A percentile compares a stretch with the other conserved stretches of the same genome.
phyloP scores from a whole-genome alignment of 176 grass and related monocot species.

The Urochloa ruziziensis region DNA sequence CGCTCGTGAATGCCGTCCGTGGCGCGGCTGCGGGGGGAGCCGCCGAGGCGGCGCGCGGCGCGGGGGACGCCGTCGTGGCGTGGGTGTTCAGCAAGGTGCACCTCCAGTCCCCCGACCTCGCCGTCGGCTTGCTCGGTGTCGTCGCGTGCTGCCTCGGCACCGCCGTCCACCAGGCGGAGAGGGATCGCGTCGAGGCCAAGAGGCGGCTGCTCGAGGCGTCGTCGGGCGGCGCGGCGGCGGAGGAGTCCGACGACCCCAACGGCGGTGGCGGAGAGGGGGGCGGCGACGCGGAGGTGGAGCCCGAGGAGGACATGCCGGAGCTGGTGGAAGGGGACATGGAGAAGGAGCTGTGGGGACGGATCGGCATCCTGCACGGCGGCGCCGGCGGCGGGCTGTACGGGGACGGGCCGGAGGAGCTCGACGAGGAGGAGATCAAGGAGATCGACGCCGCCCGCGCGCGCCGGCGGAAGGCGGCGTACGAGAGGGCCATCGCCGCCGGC shows the following conservation, averaged over 20 bases:
- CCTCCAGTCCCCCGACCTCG: constrained; percentile 50
- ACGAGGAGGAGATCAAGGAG: constrained; percentile 9
- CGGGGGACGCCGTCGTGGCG: constrained; percentile 48
- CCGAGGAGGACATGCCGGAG: constrained; percentile 27
- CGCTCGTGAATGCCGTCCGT: constrained; percentile 44
- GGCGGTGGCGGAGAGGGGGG: no score
- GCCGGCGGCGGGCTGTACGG: not conserved
- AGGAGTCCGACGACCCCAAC: no score
- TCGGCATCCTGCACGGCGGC: constrained; percentile 52
- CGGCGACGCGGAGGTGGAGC: not conserved
- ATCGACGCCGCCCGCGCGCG: constrained; percentile 1
- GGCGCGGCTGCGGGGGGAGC: constrained; percentile 36
- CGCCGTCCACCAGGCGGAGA: constrained; percentile 33
- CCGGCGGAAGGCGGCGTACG: constrained; percentile 53
- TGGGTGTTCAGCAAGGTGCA: constrained; percentile 53
- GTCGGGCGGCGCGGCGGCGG: not conserved
- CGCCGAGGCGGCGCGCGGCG: constrained; percentile 31
- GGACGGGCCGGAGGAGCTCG: not conserved
- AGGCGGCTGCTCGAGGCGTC: not conserved
- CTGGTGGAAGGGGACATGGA: constrained; percentile 31
- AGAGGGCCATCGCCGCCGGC: constrained; percentile 54
- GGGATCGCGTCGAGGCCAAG: constrained; percentile 10
- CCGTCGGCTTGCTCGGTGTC: constrained; percentile 41
- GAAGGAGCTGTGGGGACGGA: constrained; percentile 54
- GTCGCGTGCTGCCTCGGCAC: constrained; percentile 40